Evolutionary conservation across 2,329 filamentous ascomycete genomes (phyloP).

Genomic region (Stagonosporopsis vannaccii): DNA sequence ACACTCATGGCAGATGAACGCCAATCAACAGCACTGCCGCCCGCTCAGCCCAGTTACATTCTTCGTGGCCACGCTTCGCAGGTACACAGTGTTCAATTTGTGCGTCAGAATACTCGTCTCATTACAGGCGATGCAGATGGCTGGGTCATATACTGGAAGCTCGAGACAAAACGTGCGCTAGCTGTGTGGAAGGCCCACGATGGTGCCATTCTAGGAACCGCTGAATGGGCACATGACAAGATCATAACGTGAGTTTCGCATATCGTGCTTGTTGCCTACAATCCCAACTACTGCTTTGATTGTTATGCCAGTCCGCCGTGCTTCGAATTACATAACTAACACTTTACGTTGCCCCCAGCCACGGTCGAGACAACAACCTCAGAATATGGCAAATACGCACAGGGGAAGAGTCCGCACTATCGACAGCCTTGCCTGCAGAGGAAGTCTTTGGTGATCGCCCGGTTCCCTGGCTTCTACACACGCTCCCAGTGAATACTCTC

Average conservation of each 20-base stretch:
- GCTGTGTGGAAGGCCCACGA: slow-evolving; percentile 89
- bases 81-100: slow-evolving; percentile 78
- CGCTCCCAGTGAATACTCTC: slow-evolving; percentile 86
- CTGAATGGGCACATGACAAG: slow-evolving; percentile 73
- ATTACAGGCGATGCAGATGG: slow-evolving; percentile 89
- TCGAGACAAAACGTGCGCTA: slow-evolving; percentile 78
- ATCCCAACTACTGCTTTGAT: neutral
- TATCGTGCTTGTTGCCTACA: neutral
- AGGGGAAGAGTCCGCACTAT: slow-evolving; percentile 69
- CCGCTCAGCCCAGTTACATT: slow-evolving; percentile 70
- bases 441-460: slow-evolving; percentile 55
- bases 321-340: neutral
- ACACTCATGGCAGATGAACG: slow-evolving; percentile 38
- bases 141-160: slow-evolving; percentile 85
- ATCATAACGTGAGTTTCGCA: slow-evolving; percentile 78
- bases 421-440: slow-evolving; percentile 75
- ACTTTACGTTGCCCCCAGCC: slow-evolving; percentile 61
- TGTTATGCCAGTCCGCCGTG: neutral
- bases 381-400: slow-evolving; percentile 79
- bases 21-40: slow-evolving; percentile 48
- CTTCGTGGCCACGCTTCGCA: slow-evolving; percentile 85
- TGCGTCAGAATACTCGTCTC: slow-evolving; percentile 76
- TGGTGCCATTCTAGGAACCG: slow-evolving; percentile 76
- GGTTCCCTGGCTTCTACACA: slow-evolving; percentile 84
- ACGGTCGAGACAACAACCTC: slow-evolving; percentile 88